phyloP scores from a whole-genome alignment of 2,329 filamentous ascomycete species.

The Berkeleyomyces basicola region DNA sequence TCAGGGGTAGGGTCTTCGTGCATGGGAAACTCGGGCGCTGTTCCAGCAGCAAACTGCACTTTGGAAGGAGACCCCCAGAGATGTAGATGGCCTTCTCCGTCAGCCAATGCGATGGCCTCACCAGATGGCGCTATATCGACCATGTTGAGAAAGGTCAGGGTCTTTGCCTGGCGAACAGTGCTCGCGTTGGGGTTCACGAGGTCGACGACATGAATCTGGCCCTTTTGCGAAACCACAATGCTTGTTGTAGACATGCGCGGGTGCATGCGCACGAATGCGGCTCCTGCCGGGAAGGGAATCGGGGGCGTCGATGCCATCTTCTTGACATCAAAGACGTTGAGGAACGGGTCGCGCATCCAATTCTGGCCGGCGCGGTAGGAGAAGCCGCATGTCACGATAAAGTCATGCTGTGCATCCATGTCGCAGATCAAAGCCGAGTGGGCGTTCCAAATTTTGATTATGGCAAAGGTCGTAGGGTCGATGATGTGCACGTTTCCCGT shows the following conservation, averaged over 20 bases:
- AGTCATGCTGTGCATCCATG: conserved; percentile 93
- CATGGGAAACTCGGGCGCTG: conserved; percentile 63
- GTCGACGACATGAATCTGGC: conserved; percentile 91
- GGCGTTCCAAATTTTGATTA: conserved; percentile 79
- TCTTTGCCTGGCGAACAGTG: conserved; percentile 68
- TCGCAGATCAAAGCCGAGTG: conserved; percentile 82
- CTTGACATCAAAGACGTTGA: conserved; percentile 92
- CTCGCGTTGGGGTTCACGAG: conserved; percentile 84
- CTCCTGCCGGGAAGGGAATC: conserved; percentile 81
- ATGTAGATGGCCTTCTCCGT: conserved; percentile 62
- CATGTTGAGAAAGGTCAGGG: conserved; percentile 55
- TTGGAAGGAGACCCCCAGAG: conserved; percentile 81
- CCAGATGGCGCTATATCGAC: conserved; percentile 80
- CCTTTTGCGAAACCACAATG: conserved; percentile 79
- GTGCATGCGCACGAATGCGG: conserved; percentile 91
- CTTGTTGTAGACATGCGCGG: conserved; percentile 89
- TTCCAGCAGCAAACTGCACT: conserved; percentile 71
- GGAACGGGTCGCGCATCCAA: conserved; percentile 77
- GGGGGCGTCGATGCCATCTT: conserved; percentile 75
- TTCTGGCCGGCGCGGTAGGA: conserved; percentile 57
- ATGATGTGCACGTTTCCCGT: conserved; percentile 73
- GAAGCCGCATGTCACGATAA: conserved; percentile 87
- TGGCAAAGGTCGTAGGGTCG: conserved; percentile 58
- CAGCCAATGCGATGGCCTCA: conserved; percentile 66
- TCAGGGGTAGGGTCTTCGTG: conserved; percentile 38